Conservation (phyloP, 768 basidiomycete species). For the Suillus fuscotomentosus region DNA sequence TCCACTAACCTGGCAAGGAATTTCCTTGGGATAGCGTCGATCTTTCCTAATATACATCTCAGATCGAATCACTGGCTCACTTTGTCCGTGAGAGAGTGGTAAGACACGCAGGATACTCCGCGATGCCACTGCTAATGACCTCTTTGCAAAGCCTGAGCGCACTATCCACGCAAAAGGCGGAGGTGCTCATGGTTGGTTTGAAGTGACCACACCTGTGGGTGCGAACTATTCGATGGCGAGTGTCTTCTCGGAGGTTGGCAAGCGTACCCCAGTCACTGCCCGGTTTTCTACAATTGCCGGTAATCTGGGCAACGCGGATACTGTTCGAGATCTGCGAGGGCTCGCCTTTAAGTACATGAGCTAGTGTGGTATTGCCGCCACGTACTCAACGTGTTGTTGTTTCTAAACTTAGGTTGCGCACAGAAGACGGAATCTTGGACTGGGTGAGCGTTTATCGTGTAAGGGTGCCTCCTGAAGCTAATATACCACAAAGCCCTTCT, state of each 20-base stretch:
- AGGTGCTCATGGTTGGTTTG: conserved; percentile 18
- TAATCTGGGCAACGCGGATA: conserved; percentile 49
- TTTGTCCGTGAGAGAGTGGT: conserved; percentile 20
- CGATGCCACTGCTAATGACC: not conserved
- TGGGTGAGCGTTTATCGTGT: conserved; percentile 19
- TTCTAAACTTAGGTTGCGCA: conserved; percentile 28
- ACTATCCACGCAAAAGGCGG: conserved; percentile 17
- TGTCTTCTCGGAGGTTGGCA: conserved; percentile 15
- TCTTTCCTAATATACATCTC: not conserved
- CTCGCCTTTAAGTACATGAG: conserved; percentile 46
- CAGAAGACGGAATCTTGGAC: conserved; percentile 37
- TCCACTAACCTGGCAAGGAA: conserved; percentile 13
- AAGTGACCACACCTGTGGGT: conserved; percentile 15
- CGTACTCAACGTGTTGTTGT: not conserved
- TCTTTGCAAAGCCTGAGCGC: conserved; percentile 13
- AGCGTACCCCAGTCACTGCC: conserved; percentile 16
- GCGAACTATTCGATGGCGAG: conserved; percentile 17
- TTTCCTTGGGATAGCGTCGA: not conserved
- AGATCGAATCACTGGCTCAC: conserved; percentile 18
- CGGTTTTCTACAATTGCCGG: conserved; percentile 58
- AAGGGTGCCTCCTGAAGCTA: too few relatives aligned
- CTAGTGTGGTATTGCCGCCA: conserved; percentile 10
- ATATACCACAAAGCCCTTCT: conserved; percentile 10
- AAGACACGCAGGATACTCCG: not conserved
- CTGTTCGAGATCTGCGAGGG: conserved; percentile 50